These are phyloP conservation scores for Cucurbita maxima DNA, from an alignment of 306 rosid genomes.

Conservation along the genomic window DNA sequence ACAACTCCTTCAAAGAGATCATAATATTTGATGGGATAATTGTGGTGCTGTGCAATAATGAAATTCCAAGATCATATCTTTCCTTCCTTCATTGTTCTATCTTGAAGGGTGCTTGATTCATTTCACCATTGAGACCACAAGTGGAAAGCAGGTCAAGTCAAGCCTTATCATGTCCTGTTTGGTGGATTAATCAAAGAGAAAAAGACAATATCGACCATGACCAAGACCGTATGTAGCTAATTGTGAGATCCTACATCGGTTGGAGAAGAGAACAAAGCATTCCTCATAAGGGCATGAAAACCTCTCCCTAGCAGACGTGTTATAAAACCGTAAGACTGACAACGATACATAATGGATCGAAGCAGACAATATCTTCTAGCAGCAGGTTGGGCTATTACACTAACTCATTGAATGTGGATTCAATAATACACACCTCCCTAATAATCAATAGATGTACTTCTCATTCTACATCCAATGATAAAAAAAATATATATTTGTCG, in stretches of 20 bases:
- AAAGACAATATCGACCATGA: background rate
- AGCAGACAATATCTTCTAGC: too few species aligned
- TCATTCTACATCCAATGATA: too few species aligned
- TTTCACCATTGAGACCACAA: background rate
- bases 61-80: background rate
- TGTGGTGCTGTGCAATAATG: constrained; percentile 3
- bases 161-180: background rate
- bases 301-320: too few species aligned
- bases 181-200: background rate
- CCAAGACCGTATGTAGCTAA: too few species aligned
- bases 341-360: too few species aligned
- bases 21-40: background rate
- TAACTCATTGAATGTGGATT: background rate
- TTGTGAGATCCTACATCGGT: too few species aligned
- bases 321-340: too few species aligned
- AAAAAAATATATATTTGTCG: too few species aligned
- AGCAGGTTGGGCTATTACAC: too few species aligned
- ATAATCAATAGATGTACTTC: background rate
- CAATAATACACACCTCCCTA: background rate
- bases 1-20: background rate
- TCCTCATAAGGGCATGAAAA: too few species aligned
- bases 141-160: constrained; percentile 1
- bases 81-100: background rate
- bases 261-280: too few species aligned
- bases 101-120: background rate